Evolutionary conservation across 176 grass and related monocot species (phyloP), one percentile per base, ranked within the genome.

Genomic region (Carex myosuroides): DNA sequence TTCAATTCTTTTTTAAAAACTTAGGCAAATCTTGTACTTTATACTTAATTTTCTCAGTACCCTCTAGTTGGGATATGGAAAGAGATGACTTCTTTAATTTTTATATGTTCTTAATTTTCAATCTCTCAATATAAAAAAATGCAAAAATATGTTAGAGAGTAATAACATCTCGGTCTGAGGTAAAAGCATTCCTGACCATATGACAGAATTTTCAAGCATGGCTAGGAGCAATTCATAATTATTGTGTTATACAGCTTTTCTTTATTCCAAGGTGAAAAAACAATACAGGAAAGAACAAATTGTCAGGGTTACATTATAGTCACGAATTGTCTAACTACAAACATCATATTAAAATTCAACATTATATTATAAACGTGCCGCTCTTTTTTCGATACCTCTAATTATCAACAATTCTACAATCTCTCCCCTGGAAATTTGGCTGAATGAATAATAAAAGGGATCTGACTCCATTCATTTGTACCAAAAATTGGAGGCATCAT

Each of bases 261-360:
- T 71, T 78, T 78, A 78, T 78, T 78, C 73, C 17, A 71, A 78
- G 24, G 24, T 78, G 50, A 78, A 74, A 55, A 56, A 56, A 56
- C 52, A 76, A 32, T 77, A 77, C 48, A 78, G 22, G 24, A 78
- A 56, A 57, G 52, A 78, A 57, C 52, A 78, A 78, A 78, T 78
- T 78, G 73, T 78, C 73, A 78, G 73, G 52, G 73, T 78, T 78
- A 78, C 52, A 78, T 78, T 78, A 78, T 7, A 53, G 41, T 74
- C 6, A 57, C 73, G 73, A 78, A 53, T 57, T 33, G 17, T 78
- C 73, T 57, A 78, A 78, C 73, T 56, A 78, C 26, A 56, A 33
- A 17, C 52, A 78, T 57, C 24, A 78, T 57, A 30, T 33, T 78
- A 33, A 78, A 74, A 52, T 78, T 78, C 52, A 78, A 78, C 26